Evolutionary conservation across 2,329 filamentous ascomycete genomes (phyloP), one percentile per base, ranked within the genome.

Genomic region (Cryphonectria nitschkei): DNA sequence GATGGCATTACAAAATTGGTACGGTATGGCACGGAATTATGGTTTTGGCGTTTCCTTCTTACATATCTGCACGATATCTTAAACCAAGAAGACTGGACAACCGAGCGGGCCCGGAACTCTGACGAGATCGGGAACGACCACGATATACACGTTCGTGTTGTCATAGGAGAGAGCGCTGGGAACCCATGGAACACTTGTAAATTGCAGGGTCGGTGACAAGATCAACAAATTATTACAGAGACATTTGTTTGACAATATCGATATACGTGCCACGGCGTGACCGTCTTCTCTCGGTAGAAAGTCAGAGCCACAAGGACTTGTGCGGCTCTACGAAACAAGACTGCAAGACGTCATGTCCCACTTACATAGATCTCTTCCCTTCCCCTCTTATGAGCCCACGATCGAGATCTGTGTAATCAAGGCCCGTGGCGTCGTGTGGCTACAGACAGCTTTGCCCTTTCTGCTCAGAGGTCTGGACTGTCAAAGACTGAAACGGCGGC

Each of bases 171-270:
- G 56, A 29, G 37, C 56, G 39, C 50, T 29, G 26, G 43, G 26
- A 41, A 56, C 41, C 26, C 22, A 43, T 34, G 14, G 7, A 5
- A 61, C 34, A 61, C 22, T n/a, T 39, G 19, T 19, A 37, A 37
- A n/a, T 61, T 61, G 34, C 34, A 34, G 58, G 32, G n/a, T n/a
- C 34, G 58, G 58, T 39, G 19, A 41, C 34, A 54, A 19, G 46
- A n/a, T 16, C 32, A 32, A 68, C 46, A 61, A 68, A n/a, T 11
- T 32, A 56, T 43, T 50, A 50, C 58, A 56, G 46, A 64, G 60
- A 68, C 60, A 68, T 13, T 32, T 64, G 67, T 68, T 46, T 64
- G 29, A 46, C 46, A n/a, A 50, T 50, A 65, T 65, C 46, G 32
- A 39, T 39, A 66, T 16, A 34, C 22, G 46, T 64, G 29, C 41